These are phyloP conservation scores for Pelargonium myrrhifolium DNA, from an alignment of 441 rosid species.

Conservation along the genomic window DNA sequence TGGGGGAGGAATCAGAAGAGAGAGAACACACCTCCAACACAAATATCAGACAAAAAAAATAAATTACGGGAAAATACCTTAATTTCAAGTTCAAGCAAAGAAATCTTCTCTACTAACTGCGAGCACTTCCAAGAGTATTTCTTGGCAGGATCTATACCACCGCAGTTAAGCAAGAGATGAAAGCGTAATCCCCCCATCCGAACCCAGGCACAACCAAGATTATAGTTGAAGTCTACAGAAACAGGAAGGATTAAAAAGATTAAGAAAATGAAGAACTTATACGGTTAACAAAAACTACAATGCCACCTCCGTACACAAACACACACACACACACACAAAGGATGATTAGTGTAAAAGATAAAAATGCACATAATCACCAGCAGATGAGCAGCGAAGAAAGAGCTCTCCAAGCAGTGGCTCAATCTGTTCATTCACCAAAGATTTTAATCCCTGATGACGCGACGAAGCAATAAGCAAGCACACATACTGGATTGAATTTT, in stretches of 20 bases:
- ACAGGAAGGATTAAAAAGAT: background rate
- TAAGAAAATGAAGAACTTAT: too few species aligned
- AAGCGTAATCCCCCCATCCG: slow-evolving; percentile 70
- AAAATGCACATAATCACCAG: slow-evolving; percentile 31
- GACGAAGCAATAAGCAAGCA: slow-evolving; percentile 49
- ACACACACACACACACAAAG: too few species aligned
- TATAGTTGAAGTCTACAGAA: slow-evolving; percentile 39
- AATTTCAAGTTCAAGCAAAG: slow-evolving; percentile 59
- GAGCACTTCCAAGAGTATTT: slow-evolving; percentile 63
- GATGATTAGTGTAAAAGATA: background rate
- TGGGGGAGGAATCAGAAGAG: too few species aligned
- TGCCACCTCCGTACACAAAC: too few species aligned
- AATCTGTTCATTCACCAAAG: slow-evolving; percentile 36
- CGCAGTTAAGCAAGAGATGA: slow-evolving; percentile 53
- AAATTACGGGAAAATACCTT: slow-evolving; percentile 36
- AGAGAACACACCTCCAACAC: background rate
- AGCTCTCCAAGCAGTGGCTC: slow-evolving; percentile 58
- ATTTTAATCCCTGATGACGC: slow-evolving; percentile 53
- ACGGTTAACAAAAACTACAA: too few species aligned
- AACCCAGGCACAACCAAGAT: slow-evolving; percentile 70
- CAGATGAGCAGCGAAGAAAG: slow-evolving; percentile 38
- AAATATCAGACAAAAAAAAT: background rate
- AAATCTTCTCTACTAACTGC: slow-evolving; percentile 47
- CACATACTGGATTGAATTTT: slow-evolving; percentile 34
- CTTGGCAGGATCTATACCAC: slow-evolving; percentile 73